Percentiles rank a stretch among this genome's conserved stretches.
phyloP scores from a whole-genome alignment of 129 eudicot genomes.

The Apium graveolens region DNA sequence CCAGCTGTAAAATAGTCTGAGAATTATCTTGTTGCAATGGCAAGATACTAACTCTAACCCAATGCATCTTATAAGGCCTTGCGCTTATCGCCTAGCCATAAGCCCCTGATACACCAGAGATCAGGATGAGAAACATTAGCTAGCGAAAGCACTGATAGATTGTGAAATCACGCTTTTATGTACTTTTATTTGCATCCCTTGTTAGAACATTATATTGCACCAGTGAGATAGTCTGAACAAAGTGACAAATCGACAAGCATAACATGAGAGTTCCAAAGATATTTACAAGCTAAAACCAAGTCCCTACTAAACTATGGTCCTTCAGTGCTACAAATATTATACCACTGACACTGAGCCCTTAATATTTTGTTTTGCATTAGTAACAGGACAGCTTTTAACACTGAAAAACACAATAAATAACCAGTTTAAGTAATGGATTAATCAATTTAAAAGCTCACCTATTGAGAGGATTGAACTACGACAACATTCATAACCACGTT shows the following conservation, averaged over 20 bases:
- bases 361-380: no score
- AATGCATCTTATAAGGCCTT: constrained; percentile 1
- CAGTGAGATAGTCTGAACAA: neutral
- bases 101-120: neutral
- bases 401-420: neutral
- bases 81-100: neutral
- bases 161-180: neutral
- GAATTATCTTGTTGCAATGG: neutral
- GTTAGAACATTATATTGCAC: neutral
- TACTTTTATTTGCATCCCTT: neutral
- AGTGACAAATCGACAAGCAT: neutral
- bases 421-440: neutral
- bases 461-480: constrained; percentile 44
- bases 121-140: neutral
- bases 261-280: neutral
- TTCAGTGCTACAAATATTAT: no score
- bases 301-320: neutral
- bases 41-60: neutral
- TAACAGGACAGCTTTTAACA: neutral
- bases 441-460: constrained; percentile 31
- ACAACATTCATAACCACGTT: neutral
- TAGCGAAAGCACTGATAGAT: neutral
- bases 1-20: neutral
- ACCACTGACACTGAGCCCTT: no score
- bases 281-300: neutral